Base-by-base conservation (phyloP, 2,329 filamentous ascomycete species). In the Magnaporthiopsis incrustans region DNA sequence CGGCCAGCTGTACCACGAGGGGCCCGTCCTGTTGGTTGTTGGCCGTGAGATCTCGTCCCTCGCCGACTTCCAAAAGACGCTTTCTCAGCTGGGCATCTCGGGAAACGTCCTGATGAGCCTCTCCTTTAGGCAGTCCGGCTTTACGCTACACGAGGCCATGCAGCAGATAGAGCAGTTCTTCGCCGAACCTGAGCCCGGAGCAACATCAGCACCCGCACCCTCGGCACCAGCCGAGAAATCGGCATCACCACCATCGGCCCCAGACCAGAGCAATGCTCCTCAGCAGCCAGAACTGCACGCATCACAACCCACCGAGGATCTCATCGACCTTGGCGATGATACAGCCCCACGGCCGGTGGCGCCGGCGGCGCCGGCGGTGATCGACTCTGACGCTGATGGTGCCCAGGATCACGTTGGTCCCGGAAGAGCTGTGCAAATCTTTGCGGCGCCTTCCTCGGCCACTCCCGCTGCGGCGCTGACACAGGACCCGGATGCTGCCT, bases 1-100 rank as follows among this genome's bases (percentile, higher is more conserved):
- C 38, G 94, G 93, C 6, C 86, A 93, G 73, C 77, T 99, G 62
- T 90, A 89, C 74, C 97, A 97, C 71, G 91, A 98, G 76, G 89
- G 87, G 68, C 95, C 95, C 0, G 87, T 92, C 22, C 77, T 98
- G 64, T 89, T 93, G 67, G 85, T 97, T 67, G 89, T 96, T 83
- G 91, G 89, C 12, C 84, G 91, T 70, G 91, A 94, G 69, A 77
- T 97, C 22, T 83, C 88, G 3, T 87, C 85, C 0, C 91, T 98
- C 70, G 80, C 81, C 25, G 93, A 96, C 71, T 82, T 98, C 65
- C 92, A 97, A 74, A 96, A 96, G 80, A 93, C 91, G 1, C 77
- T 99, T 59, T 88, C 87, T 6, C 91, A 97, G 73, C 78, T 98
- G 25, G 95, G 95, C 0, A 89, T 96, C 71, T 89, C 86, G 60